Evolutionary conservation across 139 green algal genomes (phyloP).

Genomic region (Chlamydomonas urium): DNA sequence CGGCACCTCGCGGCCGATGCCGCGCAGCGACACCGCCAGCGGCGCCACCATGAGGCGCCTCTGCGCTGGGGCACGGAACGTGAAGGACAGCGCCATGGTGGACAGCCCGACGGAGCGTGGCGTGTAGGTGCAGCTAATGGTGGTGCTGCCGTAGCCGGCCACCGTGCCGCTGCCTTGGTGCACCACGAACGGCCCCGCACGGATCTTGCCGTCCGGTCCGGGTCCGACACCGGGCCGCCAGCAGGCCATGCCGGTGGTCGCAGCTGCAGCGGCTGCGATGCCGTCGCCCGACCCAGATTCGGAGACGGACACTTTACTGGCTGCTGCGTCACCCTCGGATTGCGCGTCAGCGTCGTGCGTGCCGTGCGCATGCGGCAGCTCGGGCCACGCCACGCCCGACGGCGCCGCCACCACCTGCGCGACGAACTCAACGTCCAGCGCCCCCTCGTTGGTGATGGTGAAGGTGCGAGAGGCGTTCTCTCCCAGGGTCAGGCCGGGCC

Average conservation of each 20-base stretch:
- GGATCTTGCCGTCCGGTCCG: background rate
- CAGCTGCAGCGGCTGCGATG: too few species aligned
- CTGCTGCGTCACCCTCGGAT: background rate
- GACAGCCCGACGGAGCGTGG: background rate
- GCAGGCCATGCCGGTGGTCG: too few species aligned
- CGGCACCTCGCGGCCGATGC: conserved; percentile 41
- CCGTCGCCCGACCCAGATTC: too few species aligned
- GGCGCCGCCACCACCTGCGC: conserved; percentile 3
- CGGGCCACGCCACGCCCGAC: too few species aligned
- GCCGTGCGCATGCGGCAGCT: too few species aligned
- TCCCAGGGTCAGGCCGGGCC: conserved; percentile 46
- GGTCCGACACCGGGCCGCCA: too few species aligned
- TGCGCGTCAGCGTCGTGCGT: background rate
- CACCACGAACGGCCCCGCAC: conserved; percentile 19
- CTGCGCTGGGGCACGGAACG: conserved; percentile 3
- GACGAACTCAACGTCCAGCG: conserved; percentile 49
- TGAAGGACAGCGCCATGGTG: background rate
- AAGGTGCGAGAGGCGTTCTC: conserved; percentile 33
- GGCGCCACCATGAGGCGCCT: conserved; percentile 26
- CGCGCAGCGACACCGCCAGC: conserved; percentile 25
- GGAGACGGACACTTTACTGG: too few species aligned
- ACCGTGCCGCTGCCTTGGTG: conserved; percentile 24
- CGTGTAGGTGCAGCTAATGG: background rate
- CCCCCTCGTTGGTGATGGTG: conserved; percentile 51
- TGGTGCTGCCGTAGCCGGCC: conserved; percentile 27